Base-by-base conservation (phyloP, 192 early-diverging fungal species). In the Polychytrium aggregatum region DNA sequence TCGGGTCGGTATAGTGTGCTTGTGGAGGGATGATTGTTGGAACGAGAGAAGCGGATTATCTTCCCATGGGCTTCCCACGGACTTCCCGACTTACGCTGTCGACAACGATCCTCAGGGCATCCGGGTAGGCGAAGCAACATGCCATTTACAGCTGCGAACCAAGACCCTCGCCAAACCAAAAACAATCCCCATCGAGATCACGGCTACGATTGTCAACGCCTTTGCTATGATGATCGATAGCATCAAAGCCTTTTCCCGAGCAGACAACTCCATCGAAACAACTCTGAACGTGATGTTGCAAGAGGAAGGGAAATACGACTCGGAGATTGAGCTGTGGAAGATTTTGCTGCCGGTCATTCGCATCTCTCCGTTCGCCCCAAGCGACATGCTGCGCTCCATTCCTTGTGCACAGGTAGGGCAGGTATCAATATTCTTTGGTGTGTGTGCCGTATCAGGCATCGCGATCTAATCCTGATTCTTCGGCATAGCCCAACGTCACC, bases 271-370 rank as follows among this genome's bases (percentile, higher is more conserved):
- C 37, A 61, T 76, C 36, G 74, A 76, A 33, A 54, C 52, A 6
- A 42, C 59, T 27, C 41, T 70, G 8, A 46, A 45, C 39, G 36
- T 53, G 16, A 45, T 52, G 36, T 24, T 33, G 34, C 74, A 63
- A 44, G 55, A 69, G 22, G 61, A 70, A 34, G 27, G 39, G 9
- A 39, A 43, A 16, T 59, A 55, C 21, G 57, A 48, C 37, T 58
- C 67, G 3, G 74, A 76, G 38, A 40, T 52, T 16, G 50, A 67
- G 17, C 37, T 76, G 16, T 76, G 74, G 74, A 76, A 76, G 36
- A 52, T 76, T 49, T 43, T 67, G 24, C 50, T 72, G 21, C 74
- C 74, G 5, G 49, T 76, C 16, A 33, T 69, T 1, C 20, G 74
- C 29, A 36, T 72, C 9, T 36, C 28, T 6, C 41, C 59, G 14